Conservation (phyloP, 2,329 filamentous ascomycete species). For the Alternaria atra region DNA sequence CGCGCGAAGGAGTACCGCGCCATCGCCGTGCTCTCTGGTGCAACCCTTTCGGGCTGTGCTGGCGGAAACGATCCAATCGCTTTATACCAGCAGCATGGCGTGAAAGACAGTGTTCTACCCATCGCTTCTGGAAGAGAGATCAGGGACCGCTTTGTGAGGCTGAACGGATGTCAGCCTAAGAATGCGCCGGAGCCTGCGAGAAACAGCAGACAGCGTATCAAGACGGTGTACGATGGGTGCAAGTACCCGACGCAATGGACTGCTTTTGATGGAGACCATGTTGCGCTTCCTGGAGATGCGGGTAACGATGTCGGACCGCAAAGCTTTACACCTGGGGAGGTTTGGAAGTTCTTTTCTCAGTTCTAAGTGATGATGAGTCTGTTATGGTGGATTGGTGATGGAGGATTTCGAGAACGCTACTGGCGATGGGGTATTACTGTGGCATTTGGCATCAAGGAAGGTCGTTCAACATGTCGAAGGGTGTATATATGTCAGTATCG, state of each 20-base stretch:
- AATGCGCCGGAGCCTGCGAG: conserved; percentile 27
- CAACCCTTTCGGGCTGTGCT: conserved; percentile 28
- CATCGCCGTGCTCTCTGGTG: conserved; percentile 44
- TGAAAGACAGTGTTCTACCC: conserved; percentile 49
- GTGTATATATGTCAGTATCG: background rate
- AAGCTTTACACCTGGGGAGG: conserved; percentile 35
- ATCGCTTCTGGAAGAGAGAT: conserved; percentile 49
- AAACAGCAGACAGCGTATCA: conserved; percentile 22
- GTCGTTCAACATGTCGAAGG: background rate
- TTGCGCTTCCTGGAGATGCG: conserved; percentile 27
- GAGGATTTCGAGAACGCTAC: background rate
- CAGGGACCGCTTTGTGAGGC: conserved; percentile 51
- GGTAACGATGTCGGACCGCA: conserved; percentile 18
- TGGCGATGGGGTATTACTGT: too few relatives aligned
- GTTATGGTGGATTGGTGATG: background rate
- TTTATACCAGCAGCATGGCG: conserved; percentile 54
- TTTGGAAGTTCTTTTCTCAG: conserved; percentile 48
- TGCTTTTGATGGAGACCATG: conserved; percentile 29
- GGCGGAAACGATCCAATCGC: conserved; percentile 54
- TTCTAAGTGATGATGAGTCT: conserved; percentile 10
- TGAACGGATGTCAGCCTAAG: conserved; percentile 49
- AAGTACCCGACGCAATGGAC: conserved; percentile 49
- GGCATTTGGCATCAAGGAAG: too few relatives aligned
- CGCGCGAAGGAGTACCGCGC: conserved; percentile 52
- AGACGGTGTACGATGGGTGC: conserved; percentile 39